A percentile compares a stretch with the other conserved stretches of the same genome.
Conservation (phyloP, 768 basidiomycete species). For the Trametes cingulata region DNA sequence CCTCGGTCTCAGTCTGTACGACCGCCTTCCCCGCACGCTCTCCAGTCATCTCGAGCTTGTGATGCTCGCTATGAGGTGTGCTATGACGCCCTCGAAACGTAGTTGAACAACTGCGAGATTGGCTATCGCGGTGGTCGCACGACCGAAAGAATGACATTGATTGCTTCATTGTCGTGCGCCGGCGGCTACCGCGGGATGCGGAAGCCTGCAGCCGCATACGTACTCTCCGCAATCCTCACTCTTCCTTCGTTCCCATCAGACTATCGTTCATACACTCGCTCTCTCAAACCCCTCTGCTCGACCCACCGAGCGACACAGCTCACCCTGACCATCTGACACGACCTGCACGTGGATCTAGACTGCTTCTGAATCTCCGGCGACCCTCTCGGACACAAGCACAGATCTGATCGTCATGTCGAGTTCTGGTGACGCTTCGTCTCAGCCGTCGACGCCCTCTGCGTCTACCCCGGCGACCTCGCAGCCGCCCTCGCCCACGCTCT, state of each 20-base stretch:
- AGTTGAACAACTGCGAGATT: too few relatives aligned
- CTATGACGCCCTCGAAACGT: too few relatives aligned
- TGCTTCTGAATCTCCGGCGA: not conserved
- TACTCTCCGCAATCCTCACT: not conserved
- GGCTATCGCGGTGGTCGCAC: not conserved
- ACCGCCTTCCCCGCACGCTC: too few relatives aligned
- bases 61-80: too few relatives aligned
- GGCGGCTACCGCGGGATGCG: slow-evolving; percentile 1
- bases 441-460: slow-evolving; percentile 43
- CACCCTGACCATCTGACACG: not conserved
- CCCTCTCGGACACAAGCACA: not conserved
- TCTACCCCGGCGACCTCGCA: slow-evolving; percentile 57
- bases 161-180: not conserved
- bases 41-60: too few relatives aligned
- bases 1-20: too few relatives aligned
- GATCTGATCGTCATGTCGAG: slow-evolving; percentile 12
- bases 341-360: not conserved
- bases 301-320: not conserved
- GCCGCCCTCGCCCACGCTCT: slow-evolving; percentile 59
- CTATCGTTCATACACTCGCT: not conserved
- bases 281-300: too few relatives aligned
- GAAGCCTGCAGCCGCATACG: not conserved
- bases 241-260: slow-evolving; percentile 3
- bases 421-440: slow-evolving; percentile 34
- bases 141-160: not conserved